These are phyloP conservation scores for Chionographis japonica DNA, from an alignment of 106 monocot genomes.

Conservation along the genomic window DNA sequence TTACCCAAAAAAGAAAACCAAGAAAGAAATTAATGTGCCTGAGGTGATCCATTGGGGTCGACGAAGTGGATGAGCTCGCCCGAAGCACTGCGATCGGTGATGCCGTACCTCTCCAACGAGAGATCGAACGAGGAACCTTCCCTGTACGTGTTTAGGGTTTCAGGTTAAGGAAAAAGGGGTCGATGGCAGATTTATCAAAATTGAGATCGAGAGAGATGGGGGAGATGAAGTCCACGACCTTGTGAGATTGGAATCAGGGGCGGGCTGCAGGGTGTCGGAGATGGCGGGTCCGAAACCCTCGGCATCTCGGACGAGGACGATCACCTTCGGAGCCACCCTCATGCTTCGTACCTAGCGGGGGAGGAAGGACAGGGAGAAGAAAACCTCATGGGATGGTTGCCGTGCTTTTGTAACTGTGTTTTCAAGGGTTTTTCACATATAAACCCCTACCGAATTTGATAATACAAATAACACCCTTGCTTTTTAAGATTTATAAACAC, in stretches of 20 bases:
- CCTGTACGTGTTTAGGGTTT: constrained; percentile 11
- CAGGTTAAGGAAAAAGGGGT: background rate
- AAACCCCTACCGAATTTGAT: no score
- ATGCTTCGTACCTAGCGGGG: constrained; percentile 4
- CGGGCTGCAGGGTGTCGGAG: constrained; percentile 21
- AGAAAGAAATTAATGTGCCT: constrained; percentile 13
- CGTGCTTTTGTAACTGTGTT: no score
- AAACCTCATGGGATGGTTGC: background rate
- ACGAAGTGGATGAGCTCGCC: constrained; percentile 36
- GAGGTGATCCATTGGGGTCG: constrained; percentile 31
- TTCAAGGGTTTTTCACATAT: no score
- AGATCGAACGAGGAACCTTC: constrained; percentile 25
- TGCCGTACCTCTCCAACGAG: constrained; percentile 40
- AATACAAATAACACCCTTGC: no score
- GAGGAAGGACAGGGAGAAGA: background rate
- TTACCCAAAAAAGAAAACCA: background rate
- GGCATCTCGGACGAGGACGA: constrained; percentile 37
- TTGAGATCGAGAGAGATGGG: background rate
- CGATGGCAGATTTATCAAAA: background rate
- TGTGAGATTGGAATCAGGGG: constrained; percentile 9
- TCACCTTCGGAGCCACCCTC: constrained; percentile 27
- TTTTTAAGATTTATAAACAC: no score
- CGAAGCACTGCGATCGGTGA: constrained; percentile 14
- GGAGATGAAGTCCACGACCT: constrained; percentile 9
- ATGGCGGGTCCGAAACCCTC: constrained; percentile 40